Conservation (phyloP, 352 stramenopile genomes). For the Globisporangium cederbergense region DNA sequence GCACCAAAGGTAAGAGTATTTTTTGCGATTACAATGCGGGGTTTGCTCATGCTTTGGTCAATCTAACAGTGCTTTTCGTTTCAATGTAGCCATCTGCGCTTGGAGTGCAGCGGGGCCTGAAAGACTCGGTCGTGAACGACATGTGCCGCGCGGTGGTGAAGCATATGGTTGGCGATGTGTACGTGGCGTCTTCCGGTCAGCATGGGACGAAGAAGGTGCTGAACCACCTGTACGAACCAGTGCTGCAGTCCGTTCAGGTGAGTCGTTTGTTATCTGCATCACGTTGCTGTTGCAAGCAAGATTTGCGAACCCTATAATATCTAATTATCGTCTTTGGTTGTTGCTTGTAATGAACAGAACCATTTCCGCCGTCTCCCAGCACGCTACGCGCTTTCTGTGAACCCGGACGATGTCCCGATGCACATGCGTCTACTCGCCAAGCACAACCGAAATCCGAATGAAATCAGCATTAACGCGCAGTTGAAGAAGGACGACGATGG, state of each 20-base stretch:
- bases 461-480: conserved; percentile 80
- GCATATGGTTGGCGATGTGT: conserved; percentile 87
- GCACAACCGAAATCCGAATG: conserved; percentile 75
- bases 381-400: conserved; percentile 80
- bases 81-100: conserved; percentile 49
- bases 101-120: conserved; percentile 77
- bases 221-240: conserved; percentile 84
- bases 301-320: background rate
- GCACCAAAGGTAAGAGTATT: conserved; percentile 42
- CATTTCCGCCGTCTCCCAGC: conserved; percentile 80
- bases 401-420: conserved; percentile 84
- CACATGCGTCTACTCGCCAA: conserved; percentile 84
- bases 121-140: conserved; percentile 86
- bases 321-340: background rate
- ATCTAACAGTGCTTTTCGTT: background rate
- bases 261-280: background rate
- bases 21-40: background rate
- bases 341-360: conserved; percentile 23
- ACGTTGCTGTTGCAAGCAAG: background rate
- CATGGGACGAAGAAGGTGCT: conserved; percentile 74
- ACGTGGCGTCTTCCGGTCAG: conserved; percentile 65
- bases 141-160: conserved; percentile 87
- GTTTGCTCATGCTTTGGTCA: conserved; percentile 2
- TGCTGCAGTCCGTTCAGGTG: conserved; percentile 78
- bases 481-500: conserved; percentile 86